Evolutionary conservation across 2,329 filamentous ascomycete species (phyloP).

Genomic region (Ascomycota sp.): DNA sequence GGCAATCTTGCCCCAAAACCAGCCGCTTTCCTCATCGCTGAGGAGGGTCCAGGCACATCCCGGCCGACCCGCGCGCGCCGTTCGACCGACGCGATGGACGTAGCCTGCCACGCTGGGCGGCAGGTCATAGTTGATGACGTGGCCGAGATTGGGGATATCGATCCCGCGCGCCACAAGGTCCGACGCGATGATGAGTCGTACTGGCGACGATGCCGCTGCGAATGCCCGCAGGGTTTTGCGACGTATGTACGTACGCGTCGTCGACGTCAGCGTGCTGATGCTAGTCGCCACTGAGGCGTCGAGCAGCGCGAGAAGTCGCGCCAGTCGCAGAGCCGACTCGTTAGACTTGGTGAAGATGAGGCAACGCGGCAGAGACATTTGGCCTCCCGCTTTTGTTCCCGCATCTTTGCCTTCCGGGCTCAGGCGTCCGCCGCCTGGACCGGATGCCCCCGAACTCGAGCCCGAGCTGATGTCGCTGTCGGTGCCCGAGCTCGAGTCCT

Average conservation of each 20-base stretch:
- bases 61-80: constrained; percentile 56
- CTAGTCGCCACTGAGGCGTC: constrained; percentile 33
- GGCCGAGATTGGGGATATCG: constrained; percentile 57
- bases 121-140: constrained; percentile 89
- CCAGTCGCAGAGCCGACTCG: constrained; percentile 70
- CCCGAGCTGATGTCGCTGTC: constrained; percentile 6
- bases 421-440: too few species aligned
- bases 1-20: constrained; percentile 80
- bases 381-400: too few species aligned
- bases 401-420: too few species aligned
- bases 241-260: constrained; percentile 50
- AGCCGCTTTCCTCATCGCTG: constrained; percentile 61
- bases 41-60: constrained; percentile 79
- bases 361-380: constrained; percentile 21
- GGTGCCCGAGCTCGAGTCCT: too few species aligned
- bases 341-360: constrained; percentile 86
- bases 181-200: constrained; percentile 68
- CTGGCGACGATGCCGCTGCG: constrained; percentile 38
- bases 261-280: constrained; percentile 57
- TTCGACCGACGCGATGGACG: constrained; percentile 80
- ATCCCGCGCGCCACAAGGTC: constrained; percentile 86
- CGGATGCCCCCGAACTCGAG: constrained; percentile 9
- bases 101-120: constrained; percentile 66
- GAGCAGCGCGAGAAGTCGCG: constrained; percentile 53
- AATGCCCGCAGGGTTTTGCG: constrained; percentile 50